Base-by-base conservation (phyloP, 768 basidiomycete genomes). In the Paxillus involutus region DNA sequence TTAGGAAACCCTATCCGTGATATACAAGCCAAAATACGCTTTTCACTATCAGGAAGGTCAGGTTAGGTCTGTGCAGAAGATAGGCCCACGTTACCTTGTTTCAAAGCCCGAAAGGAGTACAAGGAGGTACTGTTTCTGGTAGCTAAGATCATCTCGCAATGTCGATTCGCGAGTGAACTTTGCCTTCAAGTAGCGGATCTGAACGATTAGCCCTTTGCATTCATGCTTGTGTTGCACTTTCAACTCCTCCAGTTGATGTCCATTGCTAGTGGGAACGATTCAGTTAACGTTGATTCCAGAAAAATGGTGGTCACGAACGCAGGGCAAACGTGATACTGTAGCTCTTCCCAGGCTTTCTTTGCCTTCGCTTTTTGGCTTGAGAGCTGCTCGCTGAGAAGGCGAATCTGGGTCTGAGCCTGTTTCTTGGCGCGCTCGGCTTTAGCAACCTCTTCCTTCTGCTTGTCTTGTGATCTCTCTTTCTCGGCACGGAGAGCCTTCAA, bases 111-210 rank as follows among this genome's bases (percentile, higher is more conserved):
- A 67, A 24, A 97, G 71, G n/a, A 95, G 75, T 3, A 85, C 72
- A 9, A 94, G 74, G 11, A 98, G 77, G 67, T 98, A 98, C 44
- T 80, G 75, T 67, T 99, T 99, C 75, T 98, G 97, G 63, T 93
- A 85, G 14, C 79, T 76, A 43, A 98, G 77, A 60, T 85, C 86
- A 54, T 76, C 77, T 33, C 96, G 82, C 76, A 97, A 82, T 1
- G 79, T 77, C 10, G 86, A 82, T 73, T 99, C 97, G 24, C 96
- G 81, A 3, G 83, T 88, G 70, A 87, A 95, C 66, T 92, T 93
- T 51, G 89, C 88, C 69, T 98, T 96, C 60, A 98, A 78, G 71
- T 97, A 98, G 40, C 80, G 81, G 54, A 97, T 93, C 69, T 97
- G 93, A 8, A 91, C 83, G 46, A 98, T 85, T 17, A 98, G 75